Conservation (phyloP, 495 filamentous ascomycete genomes). For the Tuber magnatum region DNA sequence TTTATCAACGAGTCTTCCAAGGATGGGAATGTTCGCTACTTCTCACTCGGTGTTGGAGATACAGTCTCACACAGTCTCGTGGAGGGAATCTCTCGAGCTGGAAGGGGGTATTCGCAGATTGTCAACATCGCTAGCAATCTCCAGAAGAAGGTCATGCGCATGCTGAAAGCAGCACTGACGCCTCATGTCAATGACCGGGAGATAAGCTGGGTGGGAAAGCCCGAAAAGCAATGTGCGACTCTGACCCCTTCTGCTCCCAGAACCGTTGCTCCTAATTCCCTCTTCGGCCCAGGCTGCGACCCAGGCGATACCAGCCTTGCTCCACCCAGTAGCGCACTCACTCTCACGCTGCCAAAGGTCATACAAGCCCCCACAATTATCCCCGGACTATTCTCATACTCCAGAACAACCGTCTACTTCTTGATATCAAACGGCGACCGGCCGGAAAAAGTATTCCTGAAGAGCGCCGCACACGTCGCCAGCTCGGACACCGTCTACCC, state of each 20-base stretch:
- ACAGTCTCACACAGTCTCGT: conserved; percentile 57
- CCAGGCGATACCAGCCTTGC: conserved; percentile 45
- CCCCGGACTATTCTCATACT: conserved; percentile 59
- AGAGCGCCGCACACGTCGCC: conserved; percentile 39
- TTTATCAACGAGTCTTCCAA: conserved; percentile 48
- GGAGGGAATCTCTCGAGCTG: conserved; percentile 60
- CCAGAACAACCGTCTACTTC: conserved; percentile 56
- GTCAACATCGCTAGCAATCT: conserved; percentile 50
- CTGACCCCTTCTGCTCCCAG: conserved; percentile 1
- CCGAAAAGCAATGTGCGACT: conserved; percentile 48
- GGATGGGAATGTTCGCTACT: conserved; percentile 50
- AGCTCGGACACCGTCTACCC: conserved; percentile 49
- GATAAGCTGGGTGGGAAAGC: conserved; percentile 17
- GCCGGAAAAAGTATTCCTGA: conserved; percentile 54
- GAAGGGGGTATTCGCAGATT: conserved; percentile 59
- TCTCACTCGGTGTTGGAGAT: conserved; percentile 59
- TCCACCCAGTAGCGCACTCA: conserved; percentile 42
- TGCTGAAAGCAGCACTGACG: conserved; percentile 63
- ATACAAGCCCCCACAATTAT: conserved; percentile 58
- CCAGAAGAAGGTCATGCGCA: conserved; percentile 56
- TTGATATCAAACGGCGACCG: conserved; percentile 47
- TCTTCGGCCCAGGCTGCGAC: conserved; percentile 47
- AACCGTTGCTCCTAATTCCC: conserved; percentile 41
- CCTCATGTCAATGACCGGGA: conserved; percentile 48
- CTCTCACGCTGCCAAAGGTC: conserved; percentile 48